Evolutionary conservation across 2,329 filamentous ascomycete genomes (phyloP).

Genomic region (Chaetomium olivaceum): DNA sequence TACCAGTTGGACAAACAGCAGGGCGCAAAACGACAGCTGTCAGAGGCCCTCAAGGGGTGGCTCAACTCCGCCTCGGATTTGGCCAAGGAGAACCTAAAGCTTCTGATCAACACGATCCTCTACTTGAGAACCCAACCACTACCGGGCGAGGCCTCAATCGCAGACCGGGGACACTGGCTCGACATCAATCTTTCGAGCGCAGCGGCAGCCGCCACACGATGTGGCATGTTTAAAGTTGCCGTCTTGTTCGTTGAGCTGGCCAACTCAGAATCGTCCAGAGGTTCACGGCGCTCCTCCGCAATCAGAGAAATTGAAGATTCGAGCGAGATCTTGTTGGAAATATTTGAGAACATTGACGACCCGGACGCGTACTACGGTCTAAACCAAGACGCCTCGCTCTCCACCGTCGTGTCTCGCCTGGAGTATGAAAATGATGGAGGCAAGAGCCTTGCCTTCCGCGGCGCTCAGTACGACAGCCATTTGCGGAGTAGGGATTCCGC

Average conservation of each 20-base stretch:
- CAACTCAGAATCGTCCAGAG: slow-evolving; percentile 55
- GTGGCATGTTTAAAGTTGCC: slow-evolving; percentile 84
- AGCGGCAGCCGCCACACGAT: slow-evolving; percentile 70
- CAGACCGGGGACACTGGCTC: slow-evolving; percentile 80
- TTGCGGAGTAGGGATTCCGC: slow-evolving; percentile 62
- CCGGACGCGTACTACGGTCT: slow-evolving; percentile 95
- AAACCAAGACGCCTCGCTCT: slow-evolving; percentile 72
- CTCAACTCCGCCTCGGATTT: slow-evolving; percentile 51
- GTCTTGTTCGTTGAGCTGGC: slow-evolving; percentile 79
- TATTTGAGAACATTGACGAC: slow-evolving; percentile 92
- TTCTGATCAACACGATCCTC: slow-evolving; percentile 76
- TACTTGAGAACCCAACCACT: slow-evolving; percentile 83
- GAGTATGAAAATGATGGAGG: slow-evolving; percentile 87
- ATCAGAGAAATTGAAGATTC: slow-evolving; percentile 53
- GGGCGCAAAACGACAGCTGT: slow-evolving; percentile 62
- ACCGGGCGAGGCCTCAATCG: slow-evolving; percentile 74
- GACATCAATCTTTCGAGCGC: slow-evolving; percentile 74
- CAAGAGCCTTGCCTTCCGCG: slow-evolving; percentile 86
- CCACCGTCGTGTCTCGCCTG: slow-evolving; percentile 75
- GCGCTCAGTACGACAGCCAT: slow-evolving; percentile 86
- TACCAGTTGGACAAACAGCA: slow-evolving; percentile 65
- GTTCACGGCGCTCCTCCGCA: slow-evolving; percentile 67
- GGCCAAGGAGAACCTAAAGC: slow-evolving; percentile 63
- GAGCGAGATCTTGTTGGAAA: slow-evolving; percentile 70
- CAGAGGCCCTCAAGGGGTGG: slow-evolving; percentile 64